A percentile compares a stretch with the other conserved stretches of the same genome.
Conservation (phyloP, 75 land plant genomes). For the Adiantum capillusveneris region DNA sequence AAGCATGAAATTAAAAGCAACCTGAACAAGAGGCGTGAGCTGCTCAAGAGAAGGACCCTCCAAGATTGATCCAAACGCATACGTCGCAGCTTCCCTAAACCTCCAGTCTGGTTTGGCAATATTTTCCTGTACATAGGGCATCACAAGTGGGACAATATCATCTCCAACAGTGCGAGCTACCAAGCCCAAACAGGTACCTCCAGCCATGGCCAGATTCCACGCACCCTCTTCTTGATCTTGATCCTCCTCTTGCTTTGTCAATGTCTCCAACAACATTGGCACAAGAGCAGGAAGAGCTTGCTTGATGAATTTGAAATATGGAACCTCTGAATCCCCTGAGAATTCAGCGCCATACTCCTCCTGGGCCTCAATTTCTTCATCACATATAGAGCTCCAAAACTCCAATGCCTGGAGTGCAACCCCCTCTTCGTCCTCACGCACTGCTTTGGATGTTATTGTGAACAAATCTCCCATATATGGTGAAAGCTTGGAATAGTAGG, state of each 20-base stretch:
- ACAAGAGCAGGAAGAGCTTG: conserved; percentile 94
- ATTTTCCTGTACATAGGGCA: conserved; percentile 88
- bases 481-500: conserved; percentile 76
- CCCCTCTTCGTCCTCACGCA: conserved; percentile 83
- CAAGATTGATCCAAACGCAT: conserved; percentile 88
- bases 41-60: conserved; percentile 55
- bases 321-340: conserved; percentile 73
- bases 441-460: conserved; percentile 76
- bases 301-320: conserved; percentile 81
- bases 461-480: conserved; percentile 84
- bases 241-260: conserved; percentile 88
- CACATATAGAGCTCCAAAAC: conserved; percentile 96
- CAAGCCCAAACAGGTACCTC: conserved; percentile 89
- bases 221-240: conserved; percentile 95
- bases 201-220: conserved; percentile 95
- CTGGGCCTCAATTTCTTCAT: conserved; percentile 87
- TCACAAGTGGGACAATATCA: conserved; percentile 87
- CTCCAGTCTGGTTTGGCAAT: conserved; percentile 81
- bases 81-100: conserved; percentile 87
- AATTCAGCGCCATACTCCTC: conserved; percentile 77
- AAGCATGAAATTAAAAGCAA: conserved; percentile 53
- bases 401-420: conserved; percentile 94
- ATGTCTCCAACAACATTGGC: conserved; percentile 78
- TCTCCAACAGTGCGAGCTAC: conserved; percentile 91
- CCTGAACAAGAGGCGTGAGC: conserved; percentile 47